phyloP scores from a whole-genome alignment of 768 basidiomycete genomes.

The Mycena chlorophos region DNA sequence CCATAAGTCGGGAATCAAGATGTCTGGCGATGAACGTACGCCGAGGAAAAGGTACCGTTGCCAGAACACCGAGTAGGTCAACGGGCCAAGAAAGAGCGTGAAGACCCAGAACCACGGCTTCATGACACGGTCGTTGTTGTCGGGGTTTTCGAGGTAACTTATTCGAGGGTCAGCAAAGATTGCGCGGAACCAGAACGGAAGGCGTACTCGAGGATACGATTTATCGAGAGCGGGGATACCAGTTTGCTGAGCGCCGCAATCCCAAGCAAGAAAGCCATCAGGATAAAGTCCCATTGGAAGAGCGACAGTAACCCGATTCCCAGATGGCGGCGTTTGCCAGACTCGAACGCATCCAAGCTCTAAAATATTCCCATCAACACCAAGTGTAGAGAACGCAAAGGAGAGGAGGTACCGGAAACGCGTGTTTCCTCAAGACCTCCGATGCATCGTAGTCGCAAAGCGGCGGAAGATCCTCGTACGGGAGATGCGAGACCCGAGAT shows the following conservation, averaged over 20 bases:
- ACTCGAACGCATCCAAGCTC: slow-evolving; percentile 6
- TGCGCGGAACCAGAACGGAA: neutral
- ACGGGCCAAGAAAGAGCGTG: slow-evolving; percentile 39
- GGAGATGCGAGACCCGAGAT: slow-evolving; percentile 44
- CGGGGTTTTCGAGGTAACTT: slow-evolving; percentile 45
- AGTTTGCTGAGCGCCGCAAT: slow-evolving; percentile 30
- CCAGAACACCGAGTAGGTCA: slow-evolving; percentile 35
- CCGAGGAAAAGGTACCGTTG: slow-evolving; percentile 56
- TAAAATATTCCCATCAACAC: neutral
- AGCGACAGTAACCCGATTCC: slow-evolving; percentile 46
- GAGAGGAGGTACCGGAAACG: slow-evolving; percentile 32
- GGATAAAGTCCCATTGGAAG: slow-evolving; percentile 28
- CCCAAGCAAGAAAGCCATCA: slow-evolving; percentile 30
- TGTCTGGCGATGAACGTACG: slow-evolving; percentile 29
- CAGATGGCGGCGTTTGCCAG: slow-evolving; percentile 6
- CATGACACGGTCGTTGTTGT: slow-evolving; percentile 38
- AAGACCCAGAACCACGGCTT: slow-evolving; percentile 56
- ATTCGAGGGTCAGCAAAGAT: neutral
- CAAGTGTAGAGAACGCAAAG: slow-evolving; percentile 17
- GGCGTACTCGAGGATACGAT: slow-evolving; percentile 37
- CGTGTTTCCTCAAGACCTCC: slow-evolving; percentile 24
- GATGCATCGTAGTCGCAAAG: slow-evolving; percentile 58
- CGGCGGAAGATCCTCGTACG: slow-evolving; percentile 56
- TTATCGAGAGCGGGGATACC: slow-evolving; percentile 42
- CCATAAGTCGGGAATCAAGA: slow-evolving; percentile 36